These are phyloP conservation scores for Angomonas deanei DNA, from an alignment of 208 protist species.

Conservation along the genomic window DNA sequence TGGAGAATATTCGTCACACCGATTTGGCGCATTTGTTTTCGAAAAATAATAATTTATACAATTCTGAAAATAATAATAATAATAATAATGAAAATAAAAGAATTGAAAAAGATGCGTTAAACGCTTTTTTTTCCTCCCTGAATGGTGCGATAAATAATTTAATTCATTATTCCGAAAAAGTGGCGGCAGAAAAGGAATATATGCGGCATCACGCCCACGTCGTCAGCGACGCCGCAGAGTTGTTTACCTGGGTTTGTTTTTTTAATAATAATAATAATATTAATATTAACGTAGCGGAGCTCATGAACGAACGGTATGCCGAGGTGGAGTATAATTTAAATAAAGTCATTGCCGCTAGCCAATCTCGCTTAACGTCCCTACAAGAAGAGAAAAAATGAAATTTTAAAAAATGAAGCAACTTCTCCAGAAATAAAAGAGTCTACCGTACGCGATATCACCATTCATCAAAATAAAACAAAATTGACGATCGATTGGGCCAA, in stretches of 20 bases:
- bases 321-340: background rate
- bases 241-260: constrained; percentile 19
- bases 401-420: too few relatives aligned
- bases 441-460: too few relatives aligned
- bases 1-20: too few relatives aligned
- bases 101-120: background rate
- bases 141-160: too few relatives aligned
- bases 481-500: too few relatives aligned
- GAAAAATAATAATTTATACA: constrained; percentile 1
- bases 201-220: constrained; percentile 9
- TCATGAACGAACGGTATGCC: background rate
- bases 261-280: too few relatives aligned
- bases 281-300: background rate
- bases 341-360: background rate
- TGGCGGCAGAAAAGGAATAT: background rate
- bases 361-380: background rate
- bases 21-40: too few relatives aligned
- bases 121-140: background rate
- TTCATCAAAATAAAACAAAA: too few relatives aligned
- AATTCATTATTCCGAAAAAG: background rate
- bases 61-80: constrained; percentile 1
- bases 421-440: too few relatives aligned
- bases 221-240: constrained; percentile 9
- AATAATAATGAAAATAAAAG: constrained; percentile 6
- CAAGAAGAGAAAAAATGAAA: too few relatives aligned